A percentile compares a stretch with the other conserved stretches of the same genome.
Evolutionary conservation across 805 yeast genomes (phyloP).

Genomic region (Tetrapisispora nanseiensis): DNA sequence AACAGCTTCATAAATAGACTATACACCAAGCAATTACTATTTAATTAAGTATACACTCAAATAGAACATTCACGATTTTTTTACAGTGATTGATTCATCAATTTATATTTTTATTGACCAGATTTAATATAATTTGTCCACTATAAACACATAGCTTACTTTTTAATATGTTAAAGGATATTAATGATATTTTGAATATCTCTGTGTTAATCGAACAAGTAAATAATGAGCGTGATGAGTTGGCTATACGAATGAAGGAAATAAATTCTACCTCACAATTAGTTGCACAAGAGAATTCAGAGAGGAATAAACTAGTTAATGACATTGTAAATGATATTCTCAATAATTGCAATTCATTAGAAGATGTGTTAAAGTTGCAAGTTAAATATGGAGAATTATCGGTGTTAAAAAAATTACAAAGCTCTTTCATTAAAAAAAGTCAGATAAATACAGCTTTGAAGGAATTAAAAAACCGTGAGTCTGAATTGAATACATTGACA

Average conservation of each 20-base stretch:
- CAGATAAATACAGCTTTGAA: slow-evolving; percentile 3
- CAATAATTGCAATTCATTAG: slow-evolving; percentile 8
- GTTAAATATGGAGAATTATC: slow-evolving; percentile 19
- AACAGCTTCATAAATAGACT: no score
- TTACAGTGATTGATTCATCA: no score
- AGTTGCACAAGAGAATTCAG: slow-evolving; percentile 1
- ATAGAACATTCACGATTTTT: no score
- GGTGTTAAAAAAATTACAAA: slow-evolving; percentile 12
- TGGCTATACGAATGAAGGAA: slow-evolving; percentile 13
- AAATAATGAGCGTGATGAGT: slow-evolving; percentile 14
- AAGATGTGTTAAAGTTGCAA: slow-evolving; percentile 10
- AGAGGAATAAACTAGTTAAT: slow-evolving; percentile 4
- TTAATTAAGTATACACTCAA: no score
- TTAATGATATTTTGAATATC: slow-evolving; percentile 21
- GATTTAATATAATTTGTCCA: no score
- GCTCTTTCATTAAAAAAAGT: slow-evolving; percentile 6
- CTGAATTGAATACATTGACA: slow-evolving; percentile 3
- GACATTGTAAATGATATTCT: slow-evolving; percentile 18
- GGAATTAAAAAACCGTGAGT: slow-evolving; percentile 3
- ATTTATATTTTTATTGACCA: no score
- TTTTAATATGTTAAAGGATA: slow-evolving; percentile 13
- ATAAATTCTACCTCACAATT: slow-evolving; percentile 7
- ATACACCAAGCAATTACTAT: no score
- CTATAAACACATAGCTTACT: no score
- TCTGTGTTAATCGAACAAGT: slow-evolving; percentile 21